Evolutionary conservation across 257 asterid genomes (phyloP), one percentile per base, ranked within the genome.

Genomic region (Solanum virginianum): DNA sequence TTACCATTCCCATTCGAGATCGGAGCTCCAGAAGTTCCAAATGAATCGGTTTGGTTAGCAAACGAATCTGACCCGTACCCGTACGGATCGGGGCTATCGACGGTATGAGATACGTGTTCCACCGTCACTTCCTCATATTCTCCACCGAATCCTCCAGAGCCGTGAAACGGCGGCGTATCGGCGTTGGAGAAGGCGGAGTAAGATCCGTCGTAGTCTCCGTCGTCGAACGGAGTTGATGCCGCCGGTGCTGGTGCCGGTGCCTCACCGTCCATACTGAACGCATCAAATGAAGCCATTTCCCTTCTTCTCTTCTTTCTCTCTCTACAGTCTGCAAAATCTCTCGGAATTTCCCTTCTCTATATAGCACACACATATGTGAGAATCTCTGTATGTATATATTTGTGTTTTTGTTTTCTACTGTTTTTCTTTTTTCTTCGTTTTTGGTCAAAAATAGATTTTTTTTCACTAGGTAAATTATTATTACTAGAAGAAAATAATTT

Each of bases 261-360:
- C 43, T 90, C 97, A 26, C 92, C 95, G 85, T 92, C 97, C 88
- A 88, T 75, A 87, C 93, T 91, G 89, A 90, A 92, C 47, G 95
- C 90, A 88, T 93, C 97, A 87, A 94, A 92, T 71, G 97, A 91
- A 84, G 93, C 91, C 98, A 95, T 95, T 43, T 43, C 75, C 49
- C 63, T 82, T 47, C 53, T 71, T 55, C n/a, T 75, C 62, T 69
- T 53, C 56, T 70, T 24, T 56, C 87, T 86, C 69, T 62, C 63
- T 88, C 80, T 83, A 86, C 16, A 81, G 68, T 86, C 51, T 41
- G 72, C 24, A 63, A 85, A 62, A 57, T 59, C 68, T 56, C 70
- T 26, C 10, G 70, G 24, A 60, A 13, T 41, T 84, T 22, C 36
- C 68, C 82, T 56, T 71, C 53, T 24, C 80, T 22, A 10, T 59